Percentiles rank a stretch among this genome's conserved stretches.
Conservation (phyloP, 164 flowering plant species). For the Piper betle region DNA sequence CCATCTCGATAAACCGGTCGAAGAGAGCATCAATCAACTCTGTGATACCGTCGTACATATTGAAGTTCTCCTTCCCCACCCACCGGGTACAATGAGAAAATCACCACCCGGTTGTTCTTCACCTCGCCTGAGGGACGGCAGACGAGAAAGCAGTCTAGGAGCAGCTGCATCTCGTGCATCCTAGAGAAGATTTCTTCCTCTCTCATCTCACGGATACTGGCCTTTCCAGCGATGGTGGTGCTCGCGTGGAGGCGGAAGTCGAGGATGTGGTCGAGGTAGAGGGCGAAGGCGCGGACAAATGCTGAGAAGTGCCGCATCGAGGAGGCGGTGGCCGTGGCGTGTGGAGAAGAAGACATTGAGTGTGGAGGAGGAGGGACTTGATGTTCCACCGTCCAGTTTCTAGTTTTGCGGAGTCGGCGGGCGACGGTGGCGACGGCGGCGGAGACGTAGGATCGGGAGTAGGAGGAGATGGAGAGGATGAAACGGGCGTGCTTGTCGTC, state of each 20-base stretch:
- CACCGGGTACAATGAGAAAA: constrained; percentile 39
- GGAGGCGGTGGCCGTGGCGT: constrained; percentile 60
- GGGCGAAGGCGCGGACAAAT: constrained; percentile 61
- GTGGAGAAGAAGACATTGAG: constrained; percentile 78
- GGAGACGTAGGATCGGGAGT: constrained; percentile 39
- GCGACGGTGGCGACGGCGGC: constrained; percentile 50
- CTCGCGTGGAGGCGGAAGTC: constrained; percentile 62
- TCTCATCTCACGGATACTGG: constrained; percentile 45
- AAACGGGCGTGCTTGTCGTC: constrained; percentile 51
- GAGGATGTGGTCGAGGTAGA: constrained; percentile 68
- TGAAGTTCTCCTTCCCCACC: constrained; percentile 71
- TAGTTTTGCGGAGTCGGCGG: constrained; percentile 65
- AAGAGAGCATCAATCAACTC: constrained; percentile 35
- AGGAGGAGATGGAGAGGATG: constrained; percentile 42
- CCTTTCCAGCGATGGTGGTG: too few relatives aligned
- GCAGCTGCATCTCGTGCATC: constrained; percentile 48
- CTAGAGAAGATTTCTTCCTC: constrained; percentile 36
- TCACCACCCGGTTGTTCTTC: constrained; percentile 37
- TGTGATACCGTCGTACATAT: constrained; percentile 42
- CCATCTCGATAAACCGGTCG: constrained; percentile 54
- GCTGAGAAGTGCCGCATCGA: constrained; percentile 87
- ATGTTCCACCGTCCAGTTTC: constrained; percentile 84
- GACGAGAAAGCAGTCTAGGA: constrained; percentile 72
- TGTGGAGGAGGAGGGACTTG: constrained; percentile 51
- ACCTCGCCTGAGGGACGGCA: constrained; percentile 77